Conservation (phyloP, 768 basidiomycete species). For the Tulasnella sp. region DNA sequence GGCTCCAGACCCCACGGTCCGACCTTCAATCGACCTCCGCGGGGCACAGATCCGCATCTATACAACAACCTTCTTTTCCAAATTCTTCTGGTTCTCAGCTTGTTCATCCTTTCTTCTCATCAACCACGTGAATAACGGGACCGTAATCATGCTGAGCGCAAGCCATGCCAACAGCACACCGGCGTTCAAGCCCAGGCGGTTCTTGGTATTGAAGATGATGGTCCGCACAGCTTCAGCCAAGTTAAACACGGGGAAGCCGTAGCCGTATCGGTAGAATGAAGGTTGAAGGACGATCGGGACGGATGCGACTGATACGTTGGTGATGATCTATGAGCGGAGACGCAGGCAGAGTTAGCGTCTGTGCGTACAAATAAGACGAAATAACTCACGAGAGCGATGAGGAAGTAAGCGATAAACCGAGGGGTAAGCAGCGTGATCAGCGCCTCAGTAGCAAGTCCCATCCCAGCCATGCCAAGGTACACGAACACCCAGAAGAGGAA, state of each 20-base stretch:
- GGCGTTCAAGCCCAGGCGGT: conserved; percentile 32
- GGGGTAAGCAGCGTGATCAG: conserved; percentile 32
- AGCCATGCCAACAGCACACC: conserved; percentile 35
- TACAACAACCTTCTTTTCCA: too few relatives aligned
- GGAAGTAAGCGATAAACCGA: conserved; percentile 32
- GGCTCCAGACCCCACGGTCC: too few relatives aligned
- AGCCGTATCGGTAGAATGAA: conserved; percentile 46
- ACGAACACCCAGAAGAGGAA: conserved; percentile 34
- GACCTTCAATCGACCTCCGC: too few relatives aligned
- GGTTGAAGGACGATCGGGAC: conserved; percentile 46
- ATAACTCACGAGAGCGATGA: conserved; percentile 25
- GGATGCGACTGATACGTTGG: conserved; percentile 36
- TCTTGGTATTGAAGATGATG: conserved; percentile 57
- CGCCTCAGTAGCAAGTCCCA: conserved; percentile 33
- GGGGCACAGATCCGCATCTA: too few relatives aligned
- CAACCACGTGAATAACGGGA: conserved; percentile 17
- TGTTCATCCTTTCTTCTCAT: background rate
- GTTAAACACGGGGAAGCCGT: conserved; percentile 65
- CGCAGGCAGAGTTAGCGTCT: background rate
- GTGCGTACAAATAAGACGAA: conserved; percentile 23
- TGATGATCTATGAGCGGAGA: conserved; percentile 42
- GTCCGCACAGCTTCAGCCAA: conserved; percentile 48
- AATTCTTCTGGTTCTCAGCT: background rate
- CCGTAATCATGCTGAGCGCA: conserved; percentile 4
- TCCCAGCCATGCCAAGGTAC: conserved; percentile 30